Evolutionary conservation across 2,329 filamentous ascomycete genomes (phyloP), one percentile per base, ranked within the genome.

Genomic region (Pezicula neosporulosa): DNA sequence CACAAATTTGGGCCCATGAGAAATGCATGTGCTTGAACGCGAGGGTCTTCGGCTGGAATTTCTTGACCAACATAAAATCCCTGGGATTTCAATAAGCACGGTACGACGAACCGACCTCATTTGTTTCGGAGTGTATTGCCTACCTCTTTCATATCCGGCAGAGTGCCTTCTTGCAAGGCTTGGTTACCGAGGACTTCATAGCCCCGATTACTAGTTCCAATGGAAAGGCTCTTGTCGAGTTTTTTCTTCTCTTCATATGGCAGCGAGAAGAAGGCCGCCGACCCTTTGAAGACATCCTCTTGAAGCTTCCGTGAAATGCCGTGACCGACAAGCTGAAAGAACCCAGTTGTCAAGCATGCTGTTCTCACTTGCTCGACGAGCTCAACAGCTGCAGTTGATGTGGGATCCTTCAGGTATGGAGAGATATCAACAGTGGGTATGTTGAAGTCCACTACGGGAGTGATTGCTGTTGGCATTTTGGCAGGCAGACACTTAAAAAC

Each of bases 271-370:
- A 82, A 68, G n/a, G 61, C 63, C 57, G 71, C 69, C 15, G 70
- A 66, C 1, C 66, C 67, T 9, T 66, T 51, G 53, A 80, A 68
- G 1, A 74, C 67, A 1, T 60, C 60, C 8, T 68, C 54, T 55
- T 75, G 75, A 8, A 76, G 61, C 2, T 61, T 53, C 2, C 63
- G 56, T 2, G 72, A 60, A 3, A 81, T 66, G 2, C 68, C 64
- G 56, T 80, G 77, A 12, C 72, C 72, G 12, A 68, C 63, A 36
- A 81, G 70, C 57, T 79, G 76, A 64, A 81, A 80, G 63, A 81
- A 81, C 4, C 78, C 77, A 33, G 68, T 77, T 57, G 66, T 71
- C 16, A 69, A 62, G 55, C 74, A 77, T 46, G 72, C 72, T 28
- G 65, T 57, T 6, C 72, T 67, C 30, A 77, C 66, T 43, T 72